Base-by-base conservation (phyloP, 805 yeast species). In the Kluyveromyces wickerhamii region DNA sequence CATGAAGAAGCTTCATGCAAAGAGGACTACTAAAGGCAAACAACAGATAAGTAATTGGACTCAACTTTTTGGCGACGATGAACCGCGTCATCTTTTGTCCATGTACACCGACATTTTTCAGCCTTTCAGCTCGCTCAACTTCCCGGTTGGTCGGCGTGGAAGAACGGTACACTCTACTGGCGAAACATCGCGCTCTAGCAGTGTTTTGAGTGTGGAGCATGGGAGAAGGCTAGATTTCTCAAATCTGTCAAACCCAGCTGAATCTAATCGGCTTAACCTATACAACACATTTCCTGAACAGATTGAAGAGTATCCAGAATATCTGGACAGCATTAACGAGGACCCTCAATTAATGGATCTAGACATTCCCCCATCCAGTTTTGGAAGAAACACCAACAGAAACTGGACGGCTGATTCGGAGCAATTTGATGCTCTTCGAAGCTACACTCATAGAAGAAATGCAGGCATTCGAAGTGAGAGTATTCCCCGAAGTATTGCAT, bases 361-460 rank as follows among this genome's bases (percentile, higher is more conserved):
- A 12, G 49, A 51, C 8, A 34, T 55, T 21, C 59, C 59, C 1
- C 54, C 62, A 6, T 57, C 62, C 9, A 54, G 59, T 32, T 46
- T 51, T 29, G 60, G 58, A 3, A 39, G 54, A 23, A 45, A 37
- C 16, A 29, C 40, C 2, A 45, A 49, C n/a, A 41, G 32, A 16
- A 40, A 39, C 7, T 32, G 36, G 15, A 33, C 40, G 10, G 53
- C 37, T 10, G 32, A 44, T 12, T 37, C 38, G n/a, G 54, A 49
- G 21, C 46, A 48, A 3, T 39, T 51, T 10, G 55, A 51, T 22
- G 42, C 41, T 9, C 38, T 54, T 19, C 29, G 33, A 17, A 34
- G 29, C 9, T 17, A 15, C n/a, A 10, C 21, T 12, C 22, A 36
- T 25, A 26, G 32, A 8, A 32, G 29, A 18, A 21, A 38, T 4